Evolutionary conservation across 768 basidiomycete genomes (phyloP).

Genomic region (Terana coerulea): DNA sequence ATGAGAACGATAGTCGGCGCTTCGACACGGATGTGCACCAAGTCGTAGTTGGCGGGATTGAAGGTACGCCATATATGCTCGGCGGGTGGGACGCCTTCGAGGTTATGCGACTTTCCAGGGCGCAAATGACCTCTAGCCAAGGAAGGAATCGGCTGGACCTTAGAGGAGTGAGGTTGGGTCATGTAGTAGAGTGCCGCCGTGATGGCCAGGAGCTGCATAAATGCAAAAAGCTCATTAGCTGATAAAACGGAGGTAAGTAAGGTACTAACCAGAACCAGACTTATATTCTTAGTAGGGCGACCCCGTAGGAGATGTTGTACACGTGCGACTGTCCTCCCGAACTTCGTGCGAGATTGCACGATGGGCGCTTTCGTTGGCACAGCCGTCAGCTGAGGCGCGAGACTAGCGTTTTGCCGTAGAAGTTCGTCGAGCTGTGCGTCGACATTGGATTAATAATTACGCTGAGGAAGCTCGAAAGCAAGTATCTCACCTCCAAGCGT

Average conservation of each 20-base stretch:
- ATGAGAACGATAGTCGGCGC: constrained; percentile 75
- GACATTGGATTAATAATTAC: constrained; percentile 11
- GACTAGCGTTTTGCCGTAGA: constrained; percentile 63
- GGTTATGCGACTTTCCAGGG: constrained; percentile 19
- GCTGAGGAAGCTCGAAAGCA: not conserved
- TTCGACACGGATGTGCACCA: constrained; percentile 79
- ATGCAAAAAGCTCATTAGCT: too few relatives aligned
- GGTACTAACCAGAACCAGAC: constrained; percentile 64
- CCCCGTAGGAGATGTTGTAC: constrained; percentile 52
- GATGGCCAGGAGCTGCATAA: constrained; percentile 69
- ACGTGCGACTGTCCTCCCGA: constrained; percentile 38
- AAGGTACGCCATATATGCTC: constrained; percentile 74
- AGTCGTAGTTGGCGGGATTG: constrained; percentile 60
- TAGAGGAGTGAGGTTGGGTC: constrained; percentile 40
- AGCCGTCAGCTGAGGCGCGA: constrained; percentile 41
- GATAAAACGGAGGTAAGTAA: not conserved
- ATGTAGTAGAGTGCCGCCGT: constrained; percentile 73
- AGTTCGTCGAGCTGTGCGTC: constrained; percentile 73
- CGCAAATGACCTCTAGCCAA: constrained; percentile 21
- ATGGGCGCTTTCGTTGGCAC: constrained; percentile 16
- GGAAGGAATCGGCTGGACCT: constrained; percentile 17
- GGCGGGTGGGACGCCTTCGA: constrained; percentile 40
- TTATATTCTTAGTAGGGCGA: constrained; percentile 74
- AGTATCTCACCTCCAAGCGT: constrained; percentile 66
- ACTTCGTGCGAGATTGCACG: constrained; percentile 33